These are phyloP conservation scores for Scopulariopsis brevicaulis DNA, from an alignment of 2,329 filamentous ascomycete species.

Conservation along the genomic window DNA sequence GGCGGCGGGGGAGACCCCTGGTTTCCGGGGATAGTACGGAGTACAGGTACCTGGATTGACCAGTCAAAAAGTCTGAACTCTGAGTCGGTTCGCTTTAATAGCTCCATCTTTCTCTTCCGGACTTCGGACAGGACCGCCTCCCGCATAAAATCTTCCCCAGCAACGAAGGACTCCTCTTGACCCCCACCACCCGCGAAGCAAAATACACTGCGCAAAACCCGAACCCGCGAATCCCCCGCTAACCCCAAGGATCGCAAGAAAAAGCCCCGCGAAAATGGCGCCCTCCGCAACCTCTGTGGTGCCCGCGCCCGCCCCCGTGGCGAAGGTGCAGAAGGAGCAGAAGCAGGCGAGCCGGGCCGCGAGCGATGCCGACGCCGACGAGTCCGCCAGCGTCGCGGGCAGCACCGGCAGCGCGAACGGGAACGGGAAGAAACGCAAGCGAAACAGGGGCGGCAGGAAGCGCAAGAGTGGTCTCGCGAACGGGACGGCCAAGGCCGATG, in stretches of 20 bases:
- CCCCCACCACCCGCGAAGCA: neutral
- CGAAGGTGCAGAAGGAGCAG: constrained; percentile 4
- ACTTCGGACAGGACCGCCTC: neutral
- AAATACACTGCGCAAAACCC: neutral
- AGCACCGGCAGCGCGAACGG: constrained; percentile 3
- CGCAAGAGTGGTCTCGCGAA: neutral
- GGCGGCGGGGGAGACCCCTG: neutral
- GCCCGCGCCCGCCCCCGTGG: constrained; percentile 1
- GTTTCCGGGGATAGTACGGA: neutral
- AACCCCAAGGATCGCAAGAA: neutral
- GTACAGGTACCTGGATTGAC: neutral
- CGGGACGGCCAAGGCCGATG: neutral
- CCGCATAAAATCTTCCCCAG: neutral
- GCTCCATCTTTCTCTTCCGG: neutral
- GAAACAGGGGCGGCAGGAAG: neutral
- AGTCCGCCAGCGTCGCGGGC: constrained; percentile 5
- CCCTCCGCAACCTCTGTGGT: constrained; percentile 1
- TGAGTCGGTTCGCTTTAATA: neutral
- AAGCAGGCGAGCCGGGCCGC: neutral
- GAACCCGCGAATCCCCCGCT: neutral
- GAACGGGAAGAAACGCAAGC: constrained; percentile 7
- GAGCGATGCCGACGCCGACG: constrained; percentile 6
- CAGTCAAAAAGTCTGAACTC: neutral
- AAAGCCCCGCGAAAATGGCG: constrained; percentile 3
- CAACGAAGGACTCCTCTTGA: neutral